Evolutionary conservation across 2,329 filamentous ascomycete genomes (phyloP), one percentile per base, ranked within the genome.

Genomic region (Cordyceps pruinosa): DNA sequence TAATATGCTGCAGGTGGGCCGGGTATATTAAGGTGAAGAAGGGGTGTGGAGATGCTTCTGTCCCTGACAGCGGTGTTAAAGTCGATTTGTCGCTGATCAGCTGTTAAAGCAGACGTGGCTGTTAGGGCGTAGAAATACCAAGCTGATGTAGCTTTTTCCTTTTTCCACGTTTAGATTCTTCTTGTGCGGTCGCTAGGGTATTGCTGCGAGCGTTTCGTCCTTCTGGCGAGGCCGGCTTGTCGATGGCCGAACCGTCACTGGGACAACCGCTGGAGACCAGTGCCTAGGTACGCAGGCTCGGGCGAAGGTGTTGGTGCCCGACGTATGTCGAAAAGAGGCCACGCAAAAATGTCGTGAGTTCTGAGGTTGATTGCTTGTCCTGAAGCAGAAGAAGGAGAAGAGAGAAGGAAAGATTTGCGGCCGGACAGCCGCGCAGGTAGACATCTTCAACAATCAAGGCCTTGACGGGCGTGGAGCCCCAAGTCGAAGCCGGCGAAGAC

Each of bases 1-100:
- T 46, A 46, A 51, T 52, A 52, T 39, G 32, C 15, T 32, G 39
- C 41, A 57, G 46, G 56, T 57, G 56, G 56, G 41, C 41, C 56
- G 32, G n/a, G 37, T 57, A 26, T 41, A 57, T 57, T 41, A 41
- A 52, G 48, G 47, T 56, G 35, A 49, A 56, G 28, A 21, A 15
- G 48, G 42, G 15, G 19, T 32, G 48, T 46, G 56, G 56, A 35
- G 56, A n/a, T 34, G 37, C 25, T 45, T 30, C 52, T 8, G 41
- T 6, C 10, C 10, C 42, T 25, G 17, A 21, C 26, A 32, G 34
- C 19, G n/a, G 45, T n/a, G n/a, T n/a, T n/a, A n/a, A n/a, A n/a
- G n/a, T n/a, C n/a, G n/a, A n/a, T n/a, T n/a, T n/a, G n/a, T n/a
- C n/a, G n/a, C n/a, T n/a, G n/a, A n/a, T n/a, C n/a, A n/a, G n/a